These are phyloP conservation scores for Abrus pulchellus DNA, from an alignment of 306 rosid genomes.

Conservation along the genomic window DNA sequence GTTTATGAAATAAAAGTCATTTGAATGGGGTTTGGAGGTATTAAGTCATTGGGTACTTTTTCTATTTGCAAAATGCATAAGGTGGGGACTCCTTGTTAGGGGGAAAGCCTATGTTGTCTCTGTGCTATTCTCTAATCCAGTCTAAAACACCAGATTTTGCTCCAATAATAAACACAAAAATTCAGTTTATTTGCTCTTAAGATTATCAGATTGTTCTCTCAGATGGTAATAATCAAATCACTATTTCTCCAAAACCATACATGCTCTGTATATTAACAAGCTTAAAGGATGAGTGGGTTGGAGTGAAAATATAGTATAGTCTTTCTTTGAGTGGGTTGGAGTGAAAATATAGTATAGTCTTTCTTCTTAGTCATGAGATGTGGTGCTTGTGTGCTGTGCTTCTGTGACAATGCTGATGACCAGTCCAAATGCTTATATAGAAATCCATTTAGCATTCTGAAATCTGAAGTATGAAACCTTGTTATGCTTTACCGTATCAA, in stretches of 20 bases:
- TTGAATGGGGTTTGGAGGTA: not conserved
- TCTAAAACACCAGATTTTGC: too few relatives aligned
- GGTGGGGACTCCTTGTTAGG: too few relatives aligned
- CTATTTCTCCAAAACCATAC: too few relatives aligned
- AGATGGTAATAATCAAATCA: not conserved
- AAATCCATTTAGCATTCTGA: conserved; percentile 11
- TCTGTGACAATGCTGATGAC: conserved; percentile 43
- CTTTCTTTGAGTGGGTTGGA: conserved; percentile 13
- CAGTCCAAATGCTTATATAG: conserved; percentile 17
- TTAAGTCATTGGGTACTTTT: too few relatives aligned
- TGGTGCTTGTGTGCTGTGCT: conserved; percentile 24
- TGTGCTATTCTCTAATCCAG: too few relatives aligned
- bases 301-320: conserved; percentile 19
- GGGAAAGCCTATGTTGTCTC: too few relatives aligned
- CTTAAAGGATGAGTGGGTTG: not conserved
- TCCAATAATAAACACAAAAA: too few relatives aligned
- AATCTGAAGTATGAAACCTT: not conserved
- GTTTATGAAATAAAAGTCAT: conserved; percentile 34
- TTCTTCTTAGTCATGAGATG: conserved; percentile 39
- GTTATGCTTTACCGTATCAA: conserved; percentile 30
- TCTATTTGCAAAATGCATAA: too few relatives aligned
- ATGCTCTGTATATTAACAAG: not conserved
- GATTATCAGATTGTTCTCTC: not conserved
- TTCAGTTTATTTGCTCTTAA: too few relatives aligned
- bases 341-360: conserved; percentile 17